A percentile compares a stretch with the other conserved stretches of the same genome.
phyloP scores from a whole-genome alignment of 2,329 filamentous ascomycete species.

The Colletotrichum agaves region DNA sequence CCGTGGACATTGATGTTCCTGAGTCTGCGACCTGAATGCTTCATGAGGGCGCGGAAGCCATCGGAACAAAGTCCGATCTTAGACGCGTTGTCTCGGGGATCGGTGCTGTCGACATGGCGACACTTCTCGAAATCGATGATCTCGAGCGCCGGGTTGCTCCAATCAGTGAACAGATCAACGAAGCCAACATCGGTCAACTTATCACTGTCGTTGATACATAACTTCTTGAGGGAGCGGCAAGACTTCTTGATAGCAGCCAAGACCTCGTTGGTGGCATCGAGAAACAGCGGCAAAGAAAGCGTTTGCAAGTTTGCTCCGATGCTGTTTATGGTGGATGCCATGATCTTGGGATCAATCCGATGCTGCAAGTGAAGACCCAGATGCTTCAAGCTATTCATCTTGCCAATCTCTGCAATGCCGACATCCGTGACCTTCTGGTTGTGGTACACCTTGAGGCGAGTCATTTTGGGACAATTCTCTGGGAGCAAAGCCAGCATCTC shows the following conservation, averaged over 20 bases:
- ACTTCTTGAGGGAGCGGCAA: constrained; percentile 76
- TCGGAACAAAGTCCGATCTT: constrained; percentile 78
- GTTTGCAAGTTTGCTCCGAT: constrained; percentile 78
- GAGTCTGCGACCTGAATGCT: constrained; percentile 77
- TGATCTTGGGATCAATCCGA: constrained; percentile 64
- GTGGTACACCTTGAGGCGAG: constrained; percentile 81
- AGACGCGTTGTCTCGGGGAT: constrained; percentile 72
- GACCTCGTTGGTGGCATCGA: constrained; percentile 73
- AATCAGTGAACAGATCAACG: constrained; percentile 76
- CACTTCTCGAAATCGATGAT: constrained; percentile 82
- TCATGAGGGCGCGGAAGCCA: constrained; percentile 85
- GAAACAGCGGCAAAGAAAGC: constrained; percentile 78
- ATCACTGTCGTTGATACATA: constrained; percentile 84
- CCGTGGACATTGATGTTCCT: constrained; percentile 80
- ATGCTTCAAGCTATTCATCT: constrained; percentile 74
- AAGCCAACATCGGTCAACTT: constrained; percentile 81
- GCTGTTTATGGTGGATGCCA: constrained; percentile 69
- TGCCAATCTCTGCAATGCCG: constrained; percentile 73
- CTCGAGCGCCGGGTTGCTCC: constrained; percentile 77
- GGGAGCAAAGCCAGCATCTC: constrained; percentile 72
- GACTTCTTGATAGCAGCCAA: constrained; percentile 76
- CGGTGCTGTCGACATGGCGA: constrained; percentile 78
- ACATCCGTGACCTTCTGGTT: constrained; percentile 78
- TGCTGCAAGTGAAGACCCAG: constrained; percentile 77
- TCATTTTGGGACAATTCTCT: constrained; percentile 73